Base-by-base conservation (phyloP, 1,284 basidiomycete genomes). In the Tausonia pullulans region DNA sequence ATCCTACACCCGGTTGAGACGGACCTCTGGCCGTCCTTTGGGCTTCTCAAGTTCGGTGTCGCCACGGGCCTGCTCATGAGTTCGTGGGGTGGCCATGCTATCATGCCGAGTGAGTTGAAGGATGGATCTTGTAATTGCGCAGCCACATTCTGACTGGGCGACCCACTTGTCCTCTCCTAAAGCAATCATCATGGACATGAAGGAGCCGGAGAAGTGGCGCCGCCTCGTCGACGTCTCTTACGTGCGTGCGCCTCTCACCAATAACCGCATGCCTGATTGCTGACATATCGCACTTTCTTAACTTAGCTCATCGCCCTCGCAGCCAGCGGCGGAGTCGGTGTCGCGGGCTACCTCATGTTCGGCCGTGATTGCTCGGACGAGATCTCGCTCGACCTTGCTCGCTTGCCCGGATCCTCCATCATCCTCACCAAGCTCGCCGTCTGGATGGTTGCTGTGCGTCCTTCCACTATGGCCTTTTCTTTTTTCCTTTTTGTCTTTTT, bases 11-110 rank as follows among this genome's bases (percentile, higher is more conserved):
- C 89, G 4, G 86, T 86, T 11, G 79, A 80, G 13, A 96, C 91
- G 0, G 83, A 81, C 41, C 68, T 87, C 10, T 81, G n/a, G 78
- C 88, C 68, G 75, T 79, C 65, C 70, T 80, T 80, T 64, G 82
- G 77, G 66, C 74, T 76, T 57, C 82, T 77, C 70, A 84, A 86
- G 70, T 75, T 96, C 10, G 87, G 87, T 16, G 69, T 89, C 46
- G 83, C 87, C 9, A 87, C 93, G 72, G 94, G 94, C 3, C 78
- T 97, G 62, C 86, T 97, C 74, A 93, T 96, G 87, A 87, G 88
- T 27, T 91, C 93, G 63, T 76, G 73, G 55, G 75, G 74, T 39
- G 74, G 75, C 8, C 75, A 76, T 66, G 74, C 72, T 54, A 70
- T 76, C 9, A 72, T 77, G 48, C 74, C 74, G 13, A 76, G 72